Conservation (phyloP, 768 basidiomycete genomes). For the Pleurotus eryngii region DNA sequence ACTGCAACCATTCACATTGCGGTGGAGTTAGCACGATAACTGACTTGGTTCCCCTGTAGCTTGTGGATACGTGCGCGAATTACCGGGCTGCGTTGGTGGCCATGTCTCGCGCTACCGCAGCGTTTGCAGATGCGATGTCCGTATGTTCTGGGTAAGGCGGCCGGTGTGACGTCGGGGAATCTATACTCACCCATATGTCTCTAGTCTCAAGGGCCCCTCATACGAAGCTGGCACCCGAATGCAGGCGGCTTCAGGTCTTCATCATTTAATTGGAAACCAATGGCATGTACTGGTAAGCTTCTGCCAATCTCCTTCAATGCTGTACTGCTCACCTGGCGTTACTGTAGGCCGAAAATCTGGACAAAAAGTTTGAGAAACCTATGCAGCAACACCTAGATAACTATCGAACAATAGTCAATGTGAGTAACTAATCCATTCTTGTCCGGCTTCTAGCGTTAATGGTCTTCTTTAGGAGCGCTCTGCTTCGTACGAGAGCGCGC, state of each 20-base stretch:
- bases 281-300: slow-evolving; percentile 77
- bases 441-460: not conserved
- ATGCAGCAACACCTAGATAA: slow-evolving; percentile 80
- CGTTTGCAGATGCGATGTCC: slow-evolving; percentile 85
- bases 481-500: slow-evolving; percentile 73
- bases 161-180: not conserved
- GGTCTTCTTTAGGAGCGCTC: slow-evolving; percentile 66
- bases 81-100: slow-evolving; percentile 80
- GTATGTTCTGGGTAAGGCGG: slow-evolving; percentile 69
- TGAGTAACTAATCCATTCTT: slow-evolving; percentile 24
- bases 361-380: slow-evolving; percentile 87
- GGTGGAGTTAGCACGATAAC: not conserved
- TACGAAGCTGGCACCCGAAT: slow-evolving; percentile 81
- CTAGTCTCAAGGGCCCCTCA: slow-evolving; percentile 71
- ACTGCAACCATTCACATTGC: not conserved
- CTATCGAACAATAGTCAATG: slow-evolving; percentile 72
- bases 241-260: slow-evolving; percentile 83
- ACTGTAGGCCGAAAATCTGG: slow-evolving; percentile 74
- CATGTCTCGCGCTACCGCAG: slow-evolving; percentile 80
- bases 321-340: slow-evolving; percentile 7
- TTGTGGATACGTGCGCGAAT: slow-evolving; percentile 69
- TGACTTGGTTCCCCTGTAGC: slow-evolving; percentile 34
- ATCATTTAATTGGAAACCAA: slow-evolving; percentile 89
- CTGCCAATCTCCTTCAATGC: not conserved
- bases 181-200: not conserved